Evolutionary conservation across 495 filamentous ascomycete genomes (phyloP), one percentile per base, ranked within the genome.

Genomic region (Penicillium samsonianum): DNA sequence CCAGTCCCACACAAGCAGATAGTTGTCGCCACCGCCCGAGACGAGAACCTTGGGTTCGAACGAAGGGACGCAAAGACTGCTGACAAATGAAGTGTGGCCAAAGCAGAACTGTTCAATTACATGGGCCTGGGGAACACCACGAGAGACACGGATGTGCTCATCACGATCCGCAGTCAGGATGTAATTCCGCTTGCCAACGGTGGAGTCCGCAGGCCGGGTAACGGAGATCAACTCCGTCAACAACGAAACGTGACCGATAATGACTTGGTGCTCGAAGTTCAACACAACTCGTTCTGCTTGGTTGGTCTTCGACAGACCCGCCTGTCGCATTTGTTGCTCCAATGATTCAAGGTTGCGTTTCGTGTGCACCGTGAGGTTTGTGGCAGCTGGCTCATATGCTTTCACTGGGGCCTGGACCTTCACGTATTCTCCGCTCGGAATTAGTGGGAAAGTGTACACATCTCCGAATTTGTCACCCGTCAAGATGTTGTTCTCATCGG

Each of bases 401-500:
- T 74, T 78, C 12, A 45, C 57, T 10, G 67, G 44, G 12, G 38
- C 19, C 37, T 60, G 40, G 38, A 46, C 33, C 44, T 67, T 67
- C 19, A 65, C 57, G 33, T 62, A 67, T 42, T 73, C 64, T 28
- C 77, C 67, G 43, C 69, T 60, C n/a, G 78, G 79, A 48, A 92
- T 68, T 3, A 98, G 73, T 4, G 94, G 92, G n/a, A 98, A 70
- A 6, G 88, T 80, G 70, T 94, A 97, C 57, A 96, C 93, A 73
- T 98, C 94, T 31, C 94, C 94, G 65, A 96, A 96, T 67, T 98
- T 98, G 73, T 98, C 95, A 31, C 84, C 91, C 54, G 80, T 85
- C 26, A 98, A 71, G 57, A 98, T 90, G 3, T 80, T 89, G 3
- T 73, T 73, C 41, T 85, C 81, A 67, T 91, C 84, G 22, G 79